Evolutionary conservation across 2,329 filamentous ascomycete genomes (phyloP), one percentile per base, ranked within the genome.

Genomic region (Xylariomycetidae sp.): DNA sequence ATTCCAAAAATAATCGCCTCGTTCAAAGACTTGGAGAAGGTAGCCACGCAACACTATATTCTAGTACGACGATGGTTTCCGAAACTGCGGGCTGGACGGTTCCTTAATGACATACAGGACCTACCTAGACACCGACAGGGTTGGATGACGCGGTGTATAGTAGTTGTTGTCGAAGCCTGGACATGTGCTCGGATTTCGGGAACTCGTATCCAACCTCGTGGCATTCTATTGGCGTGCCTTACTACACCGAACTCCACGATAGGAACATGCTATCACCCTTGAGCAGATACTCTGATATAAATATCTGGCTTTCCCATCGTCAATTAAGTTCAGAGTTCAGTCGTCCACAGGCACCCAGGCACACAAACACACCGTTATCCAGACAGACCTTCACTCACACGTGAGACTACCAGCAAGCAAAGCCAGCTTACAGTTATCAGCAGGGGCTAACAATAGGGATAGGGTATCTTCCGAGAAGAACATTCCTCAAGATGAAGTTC

Each of bases 401-500:
- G 5, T 12, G 15, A 13, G 15, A 25, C 20, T n/a, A 23, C n/a
- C 20, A n/a, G 8, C 20, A 6, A 25, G 8, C 20, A 6, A 25
- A 25, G 24, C 24, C 12, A 25, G n/a, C 20, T 8, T 23, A 8
- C 20, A 23, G 19, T 32, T 20, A 10, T 23, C 16, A 20, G 9
- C 17, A 32, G 19, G 26, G 24, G 19, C 30, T 30, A 14, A 36
- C 9, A 27, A n/a, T 32, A 20, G 15, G 18, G 18, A 13, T 15
- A 16, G 17, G 15, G 24, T 5, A 19, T 17, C 17, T 25, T 12
- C 5, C 20, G n/a, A 26, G 6, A 19, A 16, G 25, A 30, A 31
- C 23, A 25, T 9, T 14, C 17, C 10, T 13, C 10, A 52, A 39
- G 1, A 52, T 52, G 49, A 52, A 50, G 38, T 29, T 41, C 37